Base-by-base conservation (phyloP, 495 filamentous ascomycete species). In the Podospora tetraspora region DNA sequence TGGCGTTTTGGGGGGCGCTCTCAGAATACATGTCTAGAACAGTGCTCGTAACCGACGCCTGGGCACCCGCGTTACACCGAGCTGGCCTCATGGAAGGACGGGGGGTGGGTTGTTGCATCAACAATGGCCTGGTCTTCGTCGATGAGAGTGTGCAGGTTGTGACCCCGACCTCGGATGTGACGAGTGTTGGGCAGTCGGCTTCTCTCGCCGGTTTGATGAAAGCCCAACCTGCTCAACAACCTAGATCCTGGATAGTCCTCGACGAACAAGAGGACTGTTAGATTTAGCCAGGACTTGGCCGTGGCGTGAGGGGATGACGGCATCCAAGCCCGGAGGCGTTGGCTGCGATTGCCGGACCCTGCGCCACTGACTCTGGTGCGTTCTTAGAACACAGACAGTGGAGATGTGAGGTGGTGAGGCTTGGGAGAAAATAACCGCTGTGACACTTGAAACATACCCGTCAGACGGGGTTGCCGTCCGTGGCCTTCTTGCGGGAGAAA, bases 391-490 rank as follows among this genome's bases (percentile, higher is more conserved):
- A 34, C 30, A 62, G 61, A 68, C 66, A 61, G 61, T 63, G 66
- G 65, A 52, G 65, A 61, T 52, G 30, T 66, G 32, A 61, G 25
- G 30, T 43, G 65, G 52, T 66, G 65, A 61, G 67, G 63, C 59
- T 29, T 59, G 32, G 32, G 34, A 21, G 25, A 61, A 37, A 30
- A 68, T 70, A 63, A 61, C 71, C 71, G 66, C 66, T 24, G 66
- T 68, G 59, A 65, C 69, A 70, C 71, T 59, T 69, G 73, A 72
- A 73, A 73, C 66, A 66, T 37, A 66, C 60, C 27, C 62, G 65
- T 21, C 58, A 61, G 57, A 25, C n/a, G 59, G 57, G 52, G 29
- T 19, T 19, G 22, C 32, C 60, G 21, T n/a, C 16, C 57, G 43
- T 32, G 66, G 43, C 59, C 59, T 37, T 37, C 32, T 68, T 32